Evolutionary conservation across 139 green algal species (phyloP), one percentile per base, ranked within the genome.

Genomic region (Limnomonas spitsbergensis): DNA sequence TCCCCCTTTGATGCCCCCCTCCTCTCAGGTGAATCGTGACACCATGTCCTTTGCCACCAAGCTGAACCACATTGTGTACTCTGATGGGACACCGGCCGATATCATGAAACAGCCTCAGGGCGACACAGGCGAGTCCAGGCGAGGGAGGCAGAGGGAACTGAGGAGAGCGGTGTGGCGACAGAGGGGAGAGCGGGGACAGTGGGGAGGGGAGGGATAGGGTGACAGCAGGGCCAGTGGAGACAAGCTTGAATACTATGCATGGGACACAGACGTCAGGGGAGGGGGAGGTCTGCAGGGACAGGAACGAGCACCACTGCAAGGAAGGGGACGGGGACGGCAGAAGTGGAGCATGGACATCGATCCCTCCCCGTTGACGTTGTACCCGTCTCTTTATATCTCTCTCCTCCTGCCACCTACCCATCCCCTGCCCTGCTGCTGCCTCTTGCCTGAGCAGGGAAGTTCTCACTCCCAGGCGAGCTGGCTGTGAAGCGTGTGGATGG

Each of bases 31-130:
- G 34, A 95, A 96, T 87, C 87, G 94, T 7, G 94, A 98, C 88
- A 96, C 94, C 38, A 92, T 98, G 88, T 93, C 85, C 39, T 96
- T 98, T 83, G 94, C 93, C 37, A 96, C 93, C 72, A 98, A 98
- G 86, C 89, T 98, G 27, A 88, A 77, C 80, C 90, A 95, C 83
- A 93, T 98, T 31, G 85, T 89, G 38, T 95, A 94, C 67, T 77
- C 78, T 34, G 88, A 90, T 67, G 92, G 92, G 42, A 75, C n/a
- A 20, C 42, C 68, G 4, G 75, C 76, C 4, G 91, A 97, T 80
- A 88, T 94, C 32, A 95, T 97, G 90, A 98, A 98, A 81, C 81
- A 86, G 38, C 93, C 93, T 1, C 76, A 83, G 70, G 90, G 80
- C 0, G 93, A 94, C 74, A 77, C 42, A 0, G 75, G 80, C 34